These are phyloP conservation scores for Farysia itapuensis DNA, from an alignment of 1,284 basidiomycete genomes.

Conservation along the genomic window DNA sequence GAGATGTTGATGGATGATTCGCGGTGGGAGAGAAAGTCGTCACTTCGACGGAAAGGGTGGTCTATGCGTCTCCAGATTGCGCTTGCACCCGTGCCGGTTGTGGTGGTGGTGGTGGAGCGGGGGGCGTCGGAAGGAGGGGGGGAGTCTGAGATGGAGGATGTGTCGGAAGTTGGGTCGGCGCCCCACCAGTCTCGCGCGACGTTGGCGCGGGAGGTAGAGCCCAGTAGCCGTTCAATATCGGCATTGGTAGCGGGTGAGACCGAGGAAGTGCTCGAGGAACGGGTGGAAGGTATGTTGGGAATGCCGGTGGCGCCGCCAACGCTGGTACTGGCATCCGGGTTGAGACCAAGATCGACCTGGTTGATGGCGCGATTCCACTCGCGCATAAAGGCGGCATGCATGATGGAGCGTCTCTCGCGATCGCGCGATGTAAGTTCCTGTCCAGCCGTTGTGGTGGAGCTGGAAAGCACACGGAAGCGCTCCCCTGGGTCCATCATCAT, in stretches of 20 bases:
- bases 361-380: slow-evolving; percentile 30
- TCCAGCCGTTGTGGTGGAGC: slow-evolving; percentile 6
- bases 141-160: too few species aligned
- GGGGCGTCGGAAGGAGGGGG: background rate
- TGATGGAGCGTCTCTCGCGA: slow-evolving; percentile 14
- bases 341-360: slow-evolving; percentile 6
- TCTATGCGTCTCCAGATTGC: background rate
- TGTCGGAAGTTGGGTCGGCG: too few species aligned
- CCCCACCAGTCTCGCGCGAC: too few species aligned
- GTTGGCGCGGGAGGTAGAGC: too few species aligned
- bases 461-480: slow-evolving; percentile 12
- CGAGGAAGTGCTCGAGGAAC: too few species aligned
- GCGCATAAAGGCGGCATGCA: slow-evolving; percentile 25
- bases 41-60: background rate
- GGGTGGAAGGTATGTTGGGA: too few species aligned
- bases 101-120: background rate
- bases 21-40: background rate
- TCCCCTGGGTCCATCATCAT: slow-evolving; percentile 1
- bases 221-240: background rate
- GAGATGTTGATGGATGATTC: slow-evolving; percentile 22
- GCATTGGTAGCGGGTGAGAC: too few species aligned
- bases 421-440: slow-evolving; percentile 15
- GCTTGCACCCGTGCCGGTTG: background rate
- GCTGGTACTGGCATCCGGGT: background rate
- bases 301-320: background rate